Percentiles rank a stretch among this genome's conserved stretches.
Evolutionary conservation across 139 green algal species (phyloP).

Genomic region (Closterium sp.): DNA sequence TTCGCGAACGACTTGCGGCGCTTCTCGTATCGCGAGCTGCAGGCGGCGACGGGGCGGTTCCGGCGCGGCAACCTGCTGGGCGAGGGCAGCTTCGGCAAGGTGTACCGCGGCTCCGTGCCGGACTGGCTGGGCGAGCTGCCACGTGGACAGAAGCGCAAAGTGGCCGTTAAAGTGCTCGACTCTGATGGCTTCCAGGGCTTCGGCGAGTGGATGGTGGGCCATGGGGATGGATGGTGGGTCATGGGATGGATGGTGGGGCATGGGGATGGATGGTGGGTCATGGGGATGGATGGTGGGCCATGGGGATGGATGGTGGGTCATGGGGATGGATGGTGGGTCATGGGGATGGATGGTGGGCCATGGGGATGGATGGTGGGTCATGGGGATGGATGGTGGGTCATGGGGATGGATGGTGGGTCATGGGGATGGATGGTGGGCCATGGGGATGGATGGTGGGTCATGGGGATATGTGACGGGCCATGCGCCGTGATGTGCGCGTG

Average conservation of each 20-base stretch:
- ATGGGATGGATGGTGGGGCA: too few species aligned
- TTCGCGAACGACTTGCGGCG: constrained; percentile 9
- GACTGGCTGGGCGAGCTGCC: not conserved
- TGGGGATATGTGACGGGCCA: too few species aligned
- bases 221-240: not conserved
- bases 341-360: too few species aligned
- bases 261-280: not conserved
- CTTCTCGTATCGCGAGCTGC: constrained; percentile 40
- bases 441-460: too few species aligned
- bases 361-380: too few species aligned
- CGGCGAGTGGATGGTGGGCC: constrained; percentile 49
- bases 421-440: too few species aligned
- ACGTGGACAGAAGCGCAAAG: not conserved
- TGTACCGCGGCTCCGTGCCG: constrained; percentile 38
- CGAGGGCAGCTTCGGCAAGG: constrained; percentile 45
- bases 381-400: too few species aligned
- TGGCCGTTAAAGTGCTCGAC: constrained; percentile 44
- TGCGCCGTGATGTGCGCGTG: too few species aligned
- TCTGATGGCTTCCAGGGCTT: constrained; percentile 28
- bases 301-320: too few species aligned
- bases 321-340: too few species aligned
- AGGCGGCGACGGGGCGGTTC: constrained; percentile 29
- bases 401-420: too few species aligned
- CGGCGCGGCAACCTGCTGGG: constrained; percentile 23
- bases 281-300: not conserved